These are phyloP conservation scores for Sphenostylis stenocarpa DNA, from an alignment of 306 rosid species.

Conservation along the genomic window DNA sequence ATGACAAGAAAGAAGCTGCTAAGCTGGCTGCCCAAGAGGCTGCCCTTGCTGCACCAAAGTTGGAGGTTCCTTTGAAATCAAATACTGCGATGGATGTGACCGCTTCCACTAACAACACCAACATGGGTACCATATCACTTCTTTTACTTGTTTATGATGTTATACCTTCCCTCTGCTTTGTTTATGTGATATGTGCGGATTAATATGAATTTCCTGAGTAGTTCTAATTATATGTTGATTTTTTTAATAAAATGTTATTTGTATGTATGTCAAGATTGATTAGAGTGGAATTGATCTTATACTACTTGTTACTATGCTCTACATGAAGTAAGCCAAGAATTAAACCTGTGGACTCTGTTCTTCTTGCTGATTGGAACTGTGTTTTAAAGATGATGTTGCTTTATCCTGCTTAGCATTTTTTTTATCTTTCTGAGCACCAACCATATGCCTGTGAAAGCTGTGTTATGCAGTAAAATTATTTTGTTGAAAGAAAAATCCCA, in stretches of 20 bases:
- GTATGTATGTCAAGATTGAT: neutral
- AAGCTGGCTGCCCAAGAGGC: conserved; percentile 88
- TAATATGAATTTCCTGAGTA: neutral
- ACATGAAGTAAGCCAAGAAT: neutral
- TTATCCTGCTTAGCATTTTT: neutral
- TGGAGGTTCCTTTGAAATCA: conserved; percentile 44
- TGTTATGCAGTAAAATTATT: neutral
- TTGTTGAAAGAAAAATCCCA: neutral
- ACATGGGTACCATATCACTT: conserved; percentile 45
- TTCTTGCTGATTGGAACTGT: neutral
- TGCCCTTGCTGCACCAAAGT: conserved; percentile 95
- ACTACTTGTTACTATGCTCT: neutral
- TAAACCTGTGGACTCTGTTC: neutral
- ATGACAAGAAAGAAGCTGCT: conserved; percentile 86
- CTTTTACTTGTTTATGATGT: neutral
- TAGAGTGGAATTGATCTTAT: neutral
- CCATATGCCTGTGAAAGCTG: neutral
- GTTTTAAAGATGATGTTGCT: neutral
- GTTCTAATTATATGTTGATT: neutral
- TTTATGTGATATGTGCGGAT: neutral
- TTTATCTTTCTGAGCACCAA: neutral
- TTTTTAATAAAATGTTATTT: neutral
- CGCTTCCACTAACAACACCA: conserved; percentile 22
- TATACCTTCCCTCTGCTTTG: neutral
- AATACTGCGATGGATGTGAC: conserved; percentile 54